These are phyloP conservation scores for Zymoseptoria brevis DNA, from an alignment of 2,329 filamentous ascomycete species.

Conservation along the genomic window DNA sequence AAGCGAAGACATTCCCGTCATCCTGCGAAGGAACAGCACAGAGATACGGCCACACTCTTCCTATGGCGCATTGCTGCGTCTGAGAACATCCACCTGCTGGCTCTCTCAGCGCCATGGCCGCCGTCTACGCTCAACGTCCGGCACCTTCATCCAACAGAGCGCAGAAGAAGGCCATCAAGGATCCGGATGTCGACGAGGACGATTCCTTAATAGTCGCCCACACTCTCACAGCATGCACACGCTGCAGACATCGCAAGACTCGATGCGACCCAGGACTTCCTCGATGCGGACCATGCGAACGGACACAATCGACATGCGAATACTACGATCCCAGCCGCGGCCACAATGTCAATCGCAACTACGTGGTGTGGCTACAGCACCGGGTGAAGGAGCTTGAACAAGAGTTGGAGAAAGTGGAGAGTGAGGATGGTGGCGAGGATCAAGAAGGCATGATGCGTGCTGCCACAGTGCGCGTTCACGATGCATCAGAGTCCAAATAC, in stretches of 20 bases:
- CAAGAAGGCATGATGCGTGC: conserved; percentile 80
- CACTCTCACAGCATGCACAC: conserved; percentile 71
- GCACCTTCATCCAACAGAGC: background rate
- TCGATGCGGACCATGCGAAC: conserved; percentile 84
- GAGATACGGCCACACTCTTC: background rate
- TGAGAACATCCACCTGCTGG: background rate
- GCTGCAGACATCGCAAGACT: conserved; percentile 86
- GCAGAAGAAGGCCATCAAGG: conserved; percentile 20
- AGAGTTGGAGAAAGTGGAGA: conserved; percentile 70
- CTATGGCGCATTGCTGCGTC: background rate
- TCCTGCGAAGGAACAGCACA: background rate
- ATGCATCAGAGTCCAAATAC: conserved; percentile 82
- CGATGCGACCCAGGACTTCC: conserved; percentile 90
- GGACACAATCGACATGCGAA: conserved; percentile 84
- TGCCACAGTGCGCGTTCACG: conserved; percentile 74
- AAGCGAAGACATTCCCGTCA: background rate
- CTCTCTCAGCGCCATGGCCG: background rate
- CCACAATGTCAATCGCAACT: conserved; percentile 77
- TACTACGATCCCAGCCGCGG: conserved; percentile 89
- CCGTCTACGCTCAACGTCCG: background rate
- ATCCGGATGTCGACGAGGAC: conserved; percentile 13
- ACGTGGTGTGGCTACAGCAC: conserved; percentile 86
- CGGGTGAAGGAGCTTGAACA: conserved; percentile 74
- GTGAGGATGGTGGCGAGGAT: conserved; percentile 63
- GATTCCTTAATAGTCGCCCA: conserved; percentile 56